These are phyloP conservation scores for Gloeopeniophorella convolvens DNA, from an alignment of 768 basidiomycete species.

Conservation along the genomic window DNA sequence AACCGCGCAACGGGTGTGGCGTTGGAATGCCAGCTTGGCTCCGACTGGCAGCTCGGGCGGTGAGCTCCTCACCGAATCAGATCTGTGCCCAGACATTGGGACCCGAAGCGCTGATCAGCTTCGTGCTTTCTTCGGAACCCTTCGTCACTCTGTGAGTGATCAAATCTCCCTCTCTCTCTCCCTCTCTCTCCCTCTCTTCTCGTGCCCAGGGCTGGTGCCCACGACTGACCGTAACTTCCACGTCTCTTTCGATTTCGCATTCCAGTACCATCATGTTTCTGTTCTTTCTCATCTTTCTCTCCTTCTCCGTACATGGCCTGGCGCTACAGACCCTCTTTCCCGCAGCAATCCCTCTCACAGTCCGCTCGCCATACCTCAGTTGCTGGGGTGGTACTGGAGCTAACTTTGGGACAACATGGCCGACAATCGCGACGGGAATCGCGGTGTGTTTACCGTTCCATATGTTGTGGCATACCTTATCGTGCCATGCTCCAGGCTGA, in stretches of 20 bases:
- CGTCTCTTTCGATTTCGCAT: neutral
- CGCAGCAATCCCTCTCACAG: slow-evolving; percentile 23
- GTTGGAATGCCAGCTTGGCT: too few relatives aligned
- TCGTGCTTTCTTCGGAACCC: too few relatives aligned
- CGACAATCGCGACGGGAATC: slow-evolving; percentile 15
- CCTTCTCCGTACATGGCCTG: neutral
- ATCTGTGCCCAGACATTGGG: too few relatives aligned
- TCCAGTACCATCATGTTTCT: neutral
- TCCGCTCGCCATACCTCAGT: slow-evolving; percentile 26
- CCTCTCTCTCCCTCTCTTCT: too few relatives aligned
- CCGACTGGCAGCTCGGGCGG: too few relatives aligned
- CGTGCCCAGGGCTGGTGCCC: neutral
- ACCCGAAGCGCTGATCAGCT: too few relatives aligned
- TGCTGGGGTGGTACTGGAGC: slow-evolving; percentile 17
- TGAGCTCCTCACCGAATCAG: too few relatives aligned
- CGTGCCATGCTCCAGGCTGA: neutral
- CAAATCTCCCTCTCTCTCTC: neutral
- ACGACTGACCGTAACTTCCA: neutral
- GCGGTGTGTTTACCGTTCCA: neutral
- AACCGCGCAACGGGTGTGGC: too few relatives aligned
- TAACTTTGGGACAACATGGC: slow-evolving; percentile 15
- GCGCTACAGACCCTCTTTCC: slow-evolving; percentile 20
- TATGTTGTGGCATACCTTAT: neutral
- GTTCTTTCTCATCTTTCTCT: neutral
- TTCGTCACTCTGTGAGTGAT: slow-evolving; percentile 5